These are phyloP conservation scores for Anethum foeniculum DNA, from an alignment of 140 eudicot genomes.

Conservation along the genomic window DNA sequence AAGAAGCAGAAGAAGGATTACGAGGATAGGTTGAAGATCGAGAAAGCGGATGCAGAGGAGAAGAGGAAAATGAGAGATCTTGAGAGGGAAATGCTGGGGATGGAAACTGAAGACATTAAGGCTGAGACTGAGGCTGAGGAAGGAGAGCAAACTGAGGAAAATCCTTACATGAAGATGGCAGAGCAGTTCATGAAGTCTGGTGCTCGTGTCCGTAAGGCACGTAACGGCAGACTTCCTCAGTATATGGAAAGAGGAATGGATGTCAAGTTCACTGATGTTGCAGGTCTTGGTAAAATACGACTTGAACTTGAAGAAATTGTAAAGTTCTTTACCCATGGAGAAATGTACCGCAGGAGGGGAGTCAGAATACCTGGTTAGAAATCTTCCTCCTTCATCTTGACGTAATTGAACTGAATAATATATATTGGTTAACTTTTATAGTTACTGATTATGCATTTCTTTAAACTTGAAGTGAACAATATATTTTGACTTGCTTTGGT, in stretches of 20 bases:
- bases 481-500: background rate
- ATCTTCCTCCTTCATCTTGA: background rate
- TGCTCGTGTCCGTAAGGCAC: conserved; percentile 78
- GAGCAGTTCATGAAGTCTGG: conserved; percentile 86
- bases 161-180: conserved; percentile 79
- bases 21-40: conserved; percentile 80
- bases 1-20: conserved; percentile 73
- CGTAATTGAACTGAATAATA: background rate
- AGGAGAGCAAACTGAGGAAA: conserved; percentile 54
- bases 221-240: conserved; percentile 43
- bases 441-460: background rate
- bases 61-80: conserved; percentile 63
- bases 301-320: conserved; percentile 93
- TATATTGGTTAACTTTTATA: background rate
- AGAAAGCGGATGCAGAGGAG: conserved; percentile 83
- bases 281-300: conserved; percentile 93
- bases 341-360: conserved; percentile 92
- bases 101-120: conserved; percentile 29
- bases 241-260: conserved; percentile 71
- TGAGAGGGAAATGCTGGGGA: conserved; percentile 58
- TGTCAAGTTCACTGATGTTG: conserved; percentile 96
- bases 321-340: conserved; percentile 91
- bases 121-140: conserved; percentile 55
- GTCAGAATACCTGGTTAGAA: conserved; percentile 82
- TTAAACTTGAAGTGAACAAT: background rate